phyloP scores from a whole-genome alignment of 441 rosid species.

The Populus hybrid region DNA sequence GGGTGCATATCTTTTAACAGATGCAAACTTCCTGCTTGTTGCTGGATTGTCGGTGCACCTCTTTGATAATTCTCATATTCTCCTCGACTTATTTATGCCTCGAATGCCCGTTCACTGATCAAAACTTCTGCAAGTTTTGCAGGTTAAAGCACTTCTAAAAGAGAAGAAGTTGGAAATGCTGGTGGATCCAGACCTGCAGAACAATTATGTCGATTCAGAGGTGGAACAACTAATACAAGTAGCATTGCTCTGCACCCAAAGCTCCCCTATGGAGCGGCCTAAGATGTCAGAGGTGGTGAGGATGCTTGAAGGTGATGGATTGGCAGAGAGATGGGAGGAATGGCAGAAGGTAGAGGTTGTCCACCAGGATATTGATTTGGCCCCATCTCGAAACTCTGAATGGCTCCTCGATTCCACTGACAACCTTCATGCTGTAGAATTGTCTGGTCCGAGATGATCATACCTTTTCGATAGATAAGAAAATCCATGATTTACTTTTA shows the following conservation, averaged over 20 bases:
- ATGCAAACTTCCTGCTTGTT: background rate
- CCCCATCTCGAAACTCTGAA: slow-evolving; percentile 46
- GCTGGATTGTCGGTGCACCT: too few relatives aligned
- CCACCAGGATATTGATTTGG: slow-evolving; percentile 56
- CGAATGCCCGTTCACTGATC: background rate
- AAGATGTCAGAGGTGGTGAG: slow-evolving; percentile 90
- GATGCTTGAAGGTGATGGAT: slow-evolving; percentile 90
- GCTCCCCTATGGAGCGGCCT: slow-evolving; percentile 76
- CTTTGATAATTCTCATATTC: background rate
- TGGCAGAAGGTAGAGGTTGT: slow-evolving; percentile 83
- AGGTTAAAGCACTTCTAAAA: slow-evolving; percentile 86
- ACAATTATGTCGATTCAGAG: slow-evolving; percentile 58
- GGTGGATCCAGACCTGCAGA: slow-evolving; percentile 74
- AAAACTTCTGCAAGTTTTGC: slow-evolving; percentile 1
- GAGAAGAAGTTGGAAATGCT: slow-evolving; percentile 76
- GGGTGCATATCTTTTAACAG: background rate
- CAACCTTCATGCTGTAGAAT: slow-evolving; percentile 59
- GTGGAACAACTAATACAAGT: slow-evolving; percentile 87
- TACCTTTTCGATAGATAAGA: background rate
- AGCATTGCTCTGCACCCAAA: slow-evolving; percentile 80
- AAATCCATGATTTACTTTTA: background rate
- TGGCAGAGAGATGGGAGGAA: slow-evolving; percentile 88
- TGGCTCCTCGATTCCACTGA: slow-evolving; percentile 63
- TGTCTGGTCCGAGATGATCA: slow-evolving; percentile 64
- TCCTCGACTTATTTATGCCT: background rate